Conservation (phyloP, 2,329 filamentous ascomycete species). For the Penicillium sp. region DNA sequence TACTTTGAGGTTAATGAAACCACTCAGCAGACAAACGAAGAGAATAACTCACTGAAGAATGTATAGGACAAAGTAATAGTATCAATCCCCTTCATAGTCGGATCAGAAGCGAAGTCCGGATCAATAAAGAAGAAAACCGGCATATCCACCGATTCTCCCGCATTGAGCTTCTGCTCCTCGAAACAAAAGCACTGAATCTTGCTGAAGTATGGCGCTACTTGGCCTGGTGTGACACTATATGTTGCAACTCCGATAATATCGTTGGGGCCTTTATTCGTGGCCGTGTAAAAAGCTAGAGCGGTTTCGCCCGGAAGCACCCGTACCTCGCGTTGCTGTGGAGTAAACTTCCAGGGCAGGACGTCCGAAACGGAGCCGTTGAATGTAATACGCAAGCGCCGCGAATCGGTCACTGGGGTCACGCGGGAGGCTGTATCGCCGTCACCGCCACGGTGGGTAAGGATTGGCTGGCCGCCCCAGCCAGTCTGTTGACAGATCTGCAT, state of each 20-base stretch:
- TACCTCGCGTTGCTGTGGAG: slow-evolving; percentile 93
- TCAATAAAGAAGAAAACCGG: slow-evolving; percentile 99
- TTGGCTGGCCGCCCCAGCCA: slow-evolving; percentile 84
- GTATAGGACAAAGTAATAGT: slow-evolving; percentile 96
- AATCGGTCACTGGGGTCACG: slow-evolving; percentile 70
- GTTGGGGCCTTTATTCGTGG: slow-evolving; percentile 79
- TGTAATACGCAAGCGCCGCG: slow-evolving; percentile 84
- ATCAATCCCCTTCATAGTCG: slow-evolving; percentile 89
- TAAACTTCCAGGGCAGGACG: slow-evolving; percentile 94
- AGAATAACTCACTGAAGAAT: slow-evolving; percentile 76
- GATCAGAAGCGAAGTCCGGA: slow-evolving; percentile 84
- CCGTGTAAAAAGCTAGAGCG: slow-evolving; percentile 93
- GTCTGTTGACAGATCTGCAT: slow-evolving; percentile 48
- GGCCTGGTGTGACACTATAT: slow-evolving; percentile 91
- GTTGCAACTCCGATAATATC: slow-evolving; percentile 98
- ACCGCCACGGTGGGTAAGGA: slow-evolving; percentile 68
- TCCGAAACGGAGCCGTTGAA: slow-evolving; percentile 96
- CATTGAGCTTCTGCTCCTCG: slow-evolving; percentile 89
- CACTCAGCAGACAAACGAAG: background rate
- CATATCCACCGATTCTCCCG: slow-evolving; percentile 97
- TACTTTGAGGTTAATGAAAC: slow-evolving; percentile 29
- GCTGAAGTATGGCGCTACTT: slow-evolving; percentile 95
- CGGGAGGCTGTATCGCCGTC: slow-evolving; percentile 65
- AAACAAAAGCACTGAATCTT: slow-evolving; percentile 99
- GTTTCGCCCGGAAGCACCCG: slow-evolving; percentile 93